Conservation (phyloP, 192 early-diverging fungal species). For the Dissophora ornata region DNA sequence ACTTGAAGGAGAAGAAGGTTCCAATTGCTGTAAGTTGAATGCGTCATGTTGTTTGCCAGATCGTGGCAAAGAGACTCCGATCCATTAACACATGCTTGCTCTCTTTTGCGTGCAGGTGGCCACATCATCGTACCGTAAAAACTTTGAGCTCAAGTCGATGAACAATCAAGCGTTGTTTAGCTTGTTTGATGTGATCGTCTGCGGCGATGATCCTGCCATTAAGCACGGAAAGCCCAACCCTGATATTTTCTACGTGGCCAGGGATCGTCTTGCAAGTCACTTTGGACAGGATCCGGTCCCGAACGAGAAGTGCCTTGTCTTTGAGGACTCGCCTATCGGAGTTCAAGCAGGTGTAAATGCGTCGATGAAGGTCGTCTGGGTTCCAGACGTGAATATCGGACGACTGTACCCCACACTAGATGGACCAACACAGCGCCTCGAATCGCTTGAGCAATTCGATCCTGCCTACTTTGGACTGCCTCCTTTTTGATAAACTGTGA, state of each 20-base stretch:
- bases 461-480: conserved; percentile 73
- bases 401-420: conserved; percentile 54
- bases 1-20: conserved; percentile 76
- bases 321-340: conserved; percentile 91
- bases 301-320: conserved; percentile 84
- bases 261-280: conserved; percentile 51
- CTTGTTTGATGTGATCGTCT: conserved; percentile 85
- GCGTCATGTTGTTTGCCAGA: neutral
- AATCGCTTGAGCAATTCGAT: conserved; percentile 74
- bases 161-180: conserved; percentile 78
- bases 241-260: conserved; percentile 88
- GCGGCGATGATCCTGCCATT: conserved; percentile 89
- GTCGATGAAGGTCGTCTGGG: conserved; percentile 88
- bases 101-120: conserved; percentile 62
- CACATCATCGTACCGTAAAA: conserved; percentile 82
- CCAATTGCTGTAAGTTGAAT: conserved; percentile 72
- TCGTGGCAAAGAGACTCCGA: too few species aligned
- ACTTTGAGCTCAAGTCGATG: conserved; percentile 80
- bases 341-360: conserved; percentile 86
- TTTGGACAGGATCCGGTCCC: conserved; percentile 50
- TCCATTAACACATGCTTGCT: neutral
- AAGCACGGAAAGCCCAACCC: conserved; percentile 88
- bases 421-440: conserved; percentile 67
- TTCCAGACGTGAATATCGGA: conserved; percentile 79
- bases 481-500: too few species aligned